Evolutionary conservation across 768 basidiomycete species (phyloP).

Genomic region (Xerocomus brunneocitrinus): DNA sequence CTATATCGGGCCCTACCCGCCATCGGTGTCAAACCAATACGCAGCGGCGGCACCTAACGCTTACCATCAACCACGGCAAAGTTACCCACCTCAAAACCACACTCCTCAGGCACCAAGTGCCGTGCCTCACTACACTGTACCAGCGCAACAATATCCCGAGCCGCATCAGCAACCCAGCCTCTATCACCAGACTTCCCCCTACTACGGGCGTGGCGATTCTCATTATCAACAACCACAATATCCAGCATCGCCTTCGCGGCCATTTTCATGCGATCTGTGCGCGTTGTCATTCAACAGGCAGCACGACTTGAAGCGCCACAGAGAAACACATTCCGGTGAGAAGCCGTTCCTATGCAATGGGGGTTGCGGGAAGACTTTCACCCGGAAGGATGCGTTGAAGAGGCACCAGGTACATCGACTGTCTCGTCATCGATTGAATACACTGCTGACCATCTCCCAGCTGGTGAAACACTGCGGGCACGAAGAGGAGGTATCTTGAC

Average conservation of each 20-base stretch:
- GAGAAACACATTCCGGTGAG: constrained; percentile 81
- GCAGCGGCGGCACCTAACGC: constrained; percentile 5
- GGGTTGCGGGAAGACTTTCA: constrained; percentile 83
- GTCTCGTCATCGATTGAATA: constrained; percentile 1
- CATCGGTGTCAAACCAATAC: constrained; percentile 22
- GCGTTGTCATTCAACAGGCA: constrained; percentile 80
- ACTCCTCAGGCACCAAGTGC: constrained; percentile 32
- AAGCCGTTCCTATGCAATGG: constrained; percentile 82
- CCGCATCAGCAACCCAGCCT: constrained; percentile 16
- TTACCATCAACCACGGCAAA: constrained; percentile 25
- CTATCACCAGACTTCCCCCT: constrained; percentile 28
- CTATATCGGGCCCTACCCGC: constrained; percentile 17
- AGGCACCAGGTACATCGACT: constrained; percentile 64
- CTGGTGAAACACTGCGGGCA: constrained; percentile 77
- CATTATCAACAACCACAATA: constrained; percentile 38
- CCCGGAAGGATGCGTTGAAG: constrained; percentile 81
- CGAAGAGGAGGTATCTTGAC: constrained; percentile 45
- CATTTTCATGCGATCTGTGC: constrained; percentile 69
- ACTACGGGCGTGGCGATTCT: constrained; percentile 32
- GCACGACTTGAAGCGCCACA: constrained; percentile 80
- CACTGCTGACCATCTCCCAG: constrained; percentile 33
- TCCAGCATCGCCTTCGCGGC: constrained; percentile 55
- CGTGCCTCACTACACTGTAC: constrained; percentile 30
- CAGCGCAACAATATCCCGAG: constrained; percentile 28
- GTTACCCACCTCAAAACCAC: constrained; percentile 24